Conservation (phyloP, 495 filamentous ascomycete species). For the Xylaria bambusicola region DNA sequence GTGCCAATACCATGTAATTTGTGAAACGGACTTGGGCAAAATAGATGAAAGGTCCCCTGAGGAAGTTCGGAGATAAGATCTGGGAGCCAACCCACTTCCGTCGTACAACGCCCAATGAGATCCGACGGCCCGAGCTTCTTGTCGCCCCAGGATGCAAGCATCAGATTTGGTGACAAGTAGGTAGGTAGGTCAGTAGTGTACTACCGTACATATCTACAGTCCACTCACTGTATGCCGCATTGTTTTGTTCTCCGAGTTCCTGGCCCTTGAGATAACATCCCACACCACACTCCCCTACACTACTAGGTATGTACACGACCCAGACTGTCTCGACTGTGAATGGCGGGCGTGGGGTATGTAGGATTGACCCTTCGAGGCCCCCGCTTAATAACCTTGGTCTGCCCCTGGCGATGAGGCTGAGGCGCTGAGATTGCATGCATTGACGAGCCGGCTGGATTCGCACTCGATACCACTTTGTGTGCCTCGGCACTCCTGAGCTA, state of each 20-base stretch:
- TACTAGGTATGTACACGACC: neutral
- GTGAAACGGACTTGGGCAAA: neutral
- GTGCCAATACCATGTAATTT: neutral
- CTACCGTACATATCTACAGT: no score
- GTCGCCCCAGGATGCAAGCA: no score
- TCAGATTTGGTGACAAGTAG: no score
- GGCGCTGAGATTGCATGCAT: conserved; percentile 15
- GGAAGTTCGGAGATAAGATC: conserved; percentile 6
- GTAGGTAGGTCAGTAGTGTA: no score
- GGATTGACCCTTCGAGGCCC: neutral
- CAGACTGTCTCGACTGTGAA: neutral
- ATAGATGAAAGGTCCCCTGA: neutral
- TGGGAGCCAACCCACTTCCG: conserved; percentile 5
- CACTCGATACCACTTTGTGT: no score
- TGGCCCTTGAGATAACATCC: neutral
- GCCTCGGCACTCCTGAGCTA: conserved; percentile 13
- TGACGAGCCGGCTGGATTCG: neutral
- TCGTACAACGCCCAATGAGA: no score
- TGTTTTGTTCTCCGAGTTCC: neutral
- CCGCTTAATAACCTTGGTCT: conserved; percentile 4
- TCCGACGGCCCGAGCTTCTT: no score
- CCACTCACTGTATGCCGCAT: neutral
- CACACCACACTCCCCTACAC: no score
- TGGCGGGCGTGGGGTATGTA: conserved; percentile 12
- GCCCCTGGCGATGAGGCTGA: conserved; percentile 16